phyloP scores from a whole-genome alignment of 768 basidiomycete species.

The Calocybe cyanea region DNA sequence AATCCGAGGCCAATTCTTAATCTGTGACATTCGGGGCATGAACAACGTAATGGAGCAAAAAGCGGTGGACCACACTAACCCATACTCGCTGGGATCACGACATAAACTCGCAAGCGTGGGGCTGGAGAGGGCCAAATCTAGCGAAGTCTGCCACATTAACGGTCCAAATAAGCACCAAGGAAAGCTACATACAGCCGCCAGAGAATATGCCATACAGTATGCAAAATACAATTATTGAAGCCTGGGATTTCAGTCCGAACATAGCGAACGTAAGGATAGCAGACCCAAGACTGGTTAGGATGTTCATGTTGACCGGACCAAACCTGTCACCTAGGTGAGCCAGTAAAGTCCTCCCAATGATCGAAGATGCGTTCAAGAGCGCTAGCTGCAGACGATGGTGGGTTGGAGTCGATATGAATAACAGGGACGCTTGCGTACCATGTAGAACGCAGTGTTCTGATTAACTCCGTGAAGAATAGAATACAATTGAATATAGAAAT shows the following conservation, averaged over 20 bases:
- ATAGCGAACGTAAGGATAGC: constrained; percentile 41
- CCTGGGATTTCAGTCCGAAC: constrained; percentile 33
- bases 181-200: neutral
- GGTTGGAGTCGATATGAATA: too few relatives aligned
- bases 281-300: constrained; percentile 25
- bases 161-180: too few relatives aligned
- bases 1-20: constrained; percentile 3
- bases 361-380: constrained; percentile 4
- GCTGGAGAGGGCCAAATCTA: neutral
- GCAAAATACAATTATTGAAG: constrained; percentile 37
- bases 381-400: constrained; percentile 2
- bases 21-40: neutral
- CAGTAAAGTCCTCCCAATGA: neutral
- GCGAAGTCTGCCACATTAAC: constrained; percentile 30
- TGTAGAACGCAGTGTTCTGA: constrained; percentile 2
- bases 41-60: too few relatives aligned
- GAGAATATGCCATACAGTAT: constrained; percentile 9
- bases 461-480: constrained; percentile 6
- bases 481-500: constrained; percentile 6
- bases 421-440: neutral
- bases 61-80: neutral
- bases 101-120: neutral
- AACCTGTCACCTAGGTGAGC: constrained; percentile 4
- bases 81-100: constrained; percentile 2
- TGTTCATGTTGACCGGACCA: constrained; percentile 1